Base-by-base conservation (phyloP, 257 asterid genomes). In the Solanum chiquidenum region DNA sequence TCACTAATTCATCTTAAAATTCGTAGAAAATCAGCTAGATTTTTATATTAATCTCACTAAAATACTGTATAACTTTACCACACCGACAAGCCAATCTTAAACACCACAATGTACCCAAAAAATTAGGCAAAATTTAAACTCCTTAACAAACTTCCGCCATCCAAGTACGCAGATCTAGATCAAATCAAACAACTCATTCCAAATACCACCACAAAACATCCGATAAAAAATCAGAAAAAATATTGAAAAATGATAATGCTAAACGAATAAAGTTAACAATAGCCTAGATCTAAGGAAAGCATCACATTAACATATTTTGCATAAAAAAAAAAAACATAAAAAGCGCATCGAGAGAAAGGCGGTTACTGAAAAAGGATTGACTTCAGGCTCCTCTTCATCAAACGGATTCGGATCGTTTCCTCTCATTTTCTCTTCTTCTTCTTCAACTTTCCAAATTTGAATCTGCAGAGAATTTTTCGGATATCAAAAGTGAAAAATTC, bases 281-380 rank as follows among this genome's bases (percentile, higher is more conserved):
- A 72, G n/a, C 85, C 85, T 85, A 91, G 91, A 91, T 89, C 90
- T 62, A 72, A 83, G 34, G 69, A 76, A 37, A 42, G 14, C 33
- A 49, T 9, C 7, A 16, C 33, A 83, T 52, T 27, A 62, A 64
- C 6, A n/a, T 60, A 21, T 60, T 14, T 16, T 40, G 75, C 18
- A 13, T 46, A 0, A 6, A 52, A 6, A 52, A 46, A 46, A 87
- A 89, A 74, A 66, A 35, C 75, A 3, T 88, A 86, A 91, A 91
- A 86, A 86, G 89, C 89, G 91, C 85, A 87, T 90, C 72, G 42
- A 35, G n/a, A 88, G 86, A 68, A 34, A 40, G 35, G 88, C 90
- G 76, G 89, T 93, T 96, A 97, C 99, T 98, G 99, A 91, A 91
- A 97, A 97, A 46, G 99, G 99, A 93, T 97, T 97, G 95, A 97